Conservation (phyloP, 73 alveolate genomes). For the Breviolum minutum region DNA sequence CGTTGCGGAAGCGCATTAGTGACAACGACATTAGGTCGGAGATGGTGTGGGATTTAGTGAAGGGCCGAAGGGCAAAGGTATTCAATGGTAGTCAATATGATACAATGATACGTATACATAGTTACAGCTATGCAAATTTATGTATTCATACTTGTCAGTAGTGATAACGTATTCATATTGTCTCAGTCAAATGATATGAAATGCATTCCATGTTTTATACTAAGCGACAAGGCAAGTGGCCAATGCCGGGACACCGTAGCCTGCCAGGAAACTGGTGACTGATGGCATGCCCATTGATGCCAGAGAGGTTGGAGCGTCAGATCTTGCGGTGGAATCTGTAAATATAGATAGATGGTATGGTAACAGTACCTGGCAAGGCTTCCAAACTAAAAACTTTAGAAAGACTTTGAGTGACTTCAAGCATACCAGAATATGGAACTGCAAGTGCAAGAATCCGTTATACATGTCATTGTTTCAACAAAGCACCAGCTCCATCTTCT, state of each 20-base stretch:
- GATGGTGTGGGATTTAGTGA: background rate
- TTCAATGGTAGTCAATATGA: background rate
- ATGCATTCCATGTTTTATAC: no score
- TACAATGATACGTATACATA: background rate
- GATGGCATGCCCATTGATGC: constrained; percentile 84
- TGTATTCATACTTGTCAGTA: background rate
- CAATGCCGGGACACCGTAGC: background rate
- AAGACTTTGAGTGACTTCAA: no score
- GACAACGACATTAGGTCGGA: constrained; percentile 68
- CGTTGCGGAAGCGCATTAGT: constrained; percentile 71
- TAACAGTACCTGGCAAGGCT: no score
- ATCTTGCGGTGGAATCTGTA: background rate
- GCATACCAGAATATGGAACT: no score
- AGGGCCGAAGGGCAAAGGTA: background rate
- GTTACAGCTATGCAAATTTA: background rate
- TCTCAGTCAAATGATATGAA: no score
- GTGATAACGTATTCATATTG: no score
- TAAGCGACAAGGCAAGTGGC: no score
- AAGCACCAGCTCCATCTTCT: no score
- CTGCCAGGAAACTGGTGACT: constrained; percentile 54
- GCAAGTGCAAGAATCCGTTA: no score
- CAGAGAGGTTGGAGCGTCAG: constrained; percentile 32
- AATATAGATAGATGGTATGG: no score
- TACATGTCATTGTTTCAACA: no score
- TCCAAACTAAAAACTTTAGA: no score